Evolutionary conservation across 768 basidiomycete genomes (phyloP).

Genomic region (Phlebiopsis flavidoalba): DNA sequence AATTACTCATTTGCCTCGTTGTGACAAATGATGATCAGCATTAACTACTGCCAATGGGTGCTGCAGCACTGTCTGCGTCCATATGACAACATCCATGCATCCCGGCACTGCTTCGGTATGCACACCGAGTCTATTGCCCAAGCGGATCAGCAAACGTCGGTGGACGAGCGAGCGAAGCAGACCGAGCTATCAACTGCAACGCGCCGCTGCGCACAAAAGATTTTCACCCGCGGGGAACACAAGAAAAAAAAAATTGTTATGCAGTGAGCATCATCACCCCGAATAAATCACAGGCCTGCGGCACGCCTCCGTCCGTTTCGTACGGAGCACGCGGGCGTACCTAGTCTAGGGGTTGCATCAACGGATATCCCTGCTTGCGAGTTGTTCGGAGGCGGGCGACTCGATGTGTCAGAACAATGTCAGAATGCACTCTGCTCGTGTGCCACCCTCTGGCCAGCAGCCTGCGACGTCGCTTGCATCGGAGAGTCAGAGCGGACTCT

Average conservation of each 20-base stretch:
- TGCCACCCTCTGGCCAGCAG: not conserved
- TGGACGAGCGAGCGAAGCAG: no score
- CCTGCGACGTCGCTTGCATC: not conserved
- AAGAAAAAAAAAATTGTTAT: no score
- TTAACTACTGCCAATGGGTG: not conserved
- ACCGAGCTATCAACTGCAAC: not conserved
- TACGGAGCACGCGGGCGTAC: not conserved
- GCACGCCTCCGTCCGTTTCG: not conserved
- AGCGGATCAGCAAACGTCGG: not conserved
- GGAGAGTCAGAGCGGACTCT: no score
- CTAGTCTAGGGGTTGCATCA: not conserved
- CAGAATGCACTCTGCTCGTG: not conserved
- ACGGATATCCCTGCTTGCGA: not conserved
- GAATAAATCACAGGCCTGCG: not conserved
- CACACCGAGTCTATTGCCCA: not conserved
- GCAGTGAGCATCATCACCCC: not conserved
- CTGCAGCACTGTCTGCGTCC: not conserved
- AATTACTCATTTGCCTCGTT: not conserved
- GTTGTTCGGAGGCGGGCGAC: not conserved
- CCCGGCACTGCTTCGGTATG: not conserved
- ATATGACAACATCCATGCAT: not conserved
- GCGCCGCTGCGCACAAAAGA: not conserved
- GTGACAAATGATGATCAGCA: not conserved
- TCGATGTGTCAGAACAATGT: not conserved
- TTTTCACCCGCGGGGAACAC: not conserved